Base-by-base conservation (phyloP, 139 green algal species). In the Chlamydomonas incerta region DNA sequence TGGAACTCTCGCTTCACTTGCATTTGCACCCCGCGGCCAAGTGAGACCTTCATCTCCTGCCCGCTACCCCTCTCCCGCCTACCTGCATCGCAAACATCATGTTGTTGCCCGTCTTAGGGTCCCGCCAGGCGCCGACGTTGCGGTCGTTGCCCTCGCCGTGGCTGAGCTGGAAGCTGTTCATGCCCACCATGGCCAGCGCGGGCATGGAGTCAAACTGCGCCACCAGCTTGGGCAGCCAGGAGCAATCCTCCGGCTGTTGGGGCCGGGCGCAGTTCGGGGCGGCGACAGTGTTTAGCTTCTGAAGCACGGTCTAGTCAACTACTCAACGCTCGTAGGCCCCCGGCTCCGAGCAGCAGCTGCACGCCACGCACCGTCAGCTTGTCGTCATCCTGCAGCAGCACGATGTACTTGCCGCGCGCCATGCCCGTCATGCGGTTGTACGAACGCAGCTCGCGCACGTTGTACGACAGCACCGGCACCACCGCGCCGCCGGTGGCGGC, bases 391-490 rank as follows among this genome's bases (percentile, higher is more conserved):
- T 86, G 77, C 76, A 89, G 72, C 20, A 90, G 23, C 31, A 90
- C 62, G n/a, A 90, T 18, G 73, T 74, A 81, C 24, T 81, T 74
- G 2, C 87, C 87, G 14, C 87, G 72, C 31, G 87, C 87, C 35
- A 90, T 62, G 66, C 68, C 46, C 5, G 87, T 80, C 52, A 90
- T 63, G 15, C 87, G 72, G 67, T 90, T 90, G 72, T 85, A 90
- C 24, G 72, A 72, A 13, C 86, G 77, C 31, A 85, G 67, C 86
- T 90, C 86, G 34, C 87, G 86, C 58, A 90, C 41, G 50, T 87
- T 90, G 69, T 62, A 76, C 37, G 66, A 82, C 57, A 90, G 47
- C 4, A 90, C 79, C 1, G 86, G 86, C 11, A 90, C 60, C 10
- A 90, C 75, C 26, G 86, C 82, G 68, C 85, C 85, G 29, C 29